phyloP scores from a whole-genome alignment of 805 yeast species.

The Lachancea dasiensis region DNA sequence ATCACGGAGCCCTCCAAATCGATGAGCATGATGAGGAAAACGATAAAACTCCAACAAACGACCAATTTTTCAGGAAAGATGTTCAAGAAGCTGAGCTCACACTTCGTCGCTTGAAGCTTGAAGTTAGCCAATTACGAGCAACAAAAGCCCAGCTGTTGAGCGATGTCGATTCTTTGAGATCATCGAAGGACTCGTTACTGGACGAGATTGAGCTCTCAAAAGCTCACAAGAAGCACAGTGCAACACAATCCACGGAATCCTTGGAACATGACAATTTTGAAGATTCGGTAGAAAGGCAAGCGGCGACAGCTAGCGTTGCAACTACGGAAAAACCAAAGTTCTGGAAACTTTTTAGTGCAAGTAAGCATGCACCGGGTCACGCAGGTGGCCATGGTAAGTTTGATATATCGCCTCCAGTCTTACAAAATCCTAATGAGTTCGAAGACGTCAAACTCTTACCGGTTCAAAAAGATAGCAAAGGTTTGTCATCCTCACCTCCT shows the following conservation, averaged over 20 bases:
- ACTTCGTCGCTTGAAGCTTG: constrained; percentile 37
- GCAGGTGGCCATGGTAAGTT: constrained; percentile 12
- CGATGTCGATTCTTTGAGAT: constrained; percentile 48
- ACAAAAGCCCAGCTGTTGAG: constrained; percentile 39
- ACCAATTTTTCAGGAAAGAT: constrained; percentile 17
- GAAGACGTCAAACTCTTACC: constrained; percentile 33
- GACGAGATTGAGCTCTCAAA: constrained; percentile 38
- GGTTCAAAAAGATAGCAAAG: constrained; percentile 14
- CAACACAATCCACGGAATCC: constrained; percentile 14
- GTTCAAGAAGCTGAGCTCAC: constrained; percentile 30
- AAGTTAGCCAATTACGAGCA: constrained; percentile 37
- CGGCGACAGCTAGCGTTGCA: constrained; percentile 22
- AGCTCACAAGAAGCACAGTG: constrained; percentile 11
- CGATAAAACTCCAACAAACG: constrained; percentile 9
- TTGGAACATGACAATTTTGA: constrained; percentile 11
- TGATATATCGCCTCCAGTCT: constrained; percentile 34
- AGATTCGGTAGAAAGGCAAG: constrained; percentile 10
- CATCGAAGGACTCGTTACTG: constrained; percentile 42
- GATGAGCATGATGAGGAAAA: constrained; percentile 8
- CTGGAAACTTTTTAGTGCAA: constrained; percentile 30
- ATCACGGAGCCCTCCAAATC: constrained; percentile 2
- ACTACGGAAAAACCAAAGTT: constrained; percentile 28
- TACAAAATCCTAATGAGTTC: constrained; percentile 35
- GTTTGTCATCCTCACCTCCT: constrained; percentile 16
- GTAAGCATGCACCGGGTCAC: constrained; percentile 1